phyloP scores from a whole-genome alignment of 2,329 filamentous ascomycete species.

The Botrytis byssoidea region DNA sequence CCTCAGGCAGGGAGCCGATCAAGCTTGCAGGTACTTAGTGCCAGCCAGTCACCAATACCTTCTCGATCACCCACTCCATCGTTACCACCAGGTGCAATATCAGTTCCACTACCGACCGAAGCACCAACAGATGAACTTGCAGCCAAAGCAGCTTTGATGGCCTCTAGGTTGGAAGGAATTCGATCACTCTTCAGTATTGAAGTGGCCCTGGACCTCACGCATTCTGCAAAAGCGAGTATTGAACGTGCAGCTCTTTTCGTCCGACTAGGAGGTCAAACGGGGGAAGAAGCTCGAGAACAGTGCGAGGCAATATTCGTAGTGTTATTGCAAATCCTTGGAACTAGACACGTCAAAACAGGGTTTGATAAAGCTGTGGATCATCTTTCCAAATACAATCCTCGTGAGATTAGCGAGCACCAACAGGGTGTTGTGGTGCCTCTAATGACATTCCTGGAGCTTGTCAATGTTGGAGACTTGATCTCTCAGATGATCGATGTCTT shows the following conservation, averaged over 20 bases:
- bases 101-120: slow-evolving; percentile 52
- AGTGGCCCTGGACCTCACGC: slow-evolving; percentile 84
- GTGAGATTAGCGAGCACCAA: slow-evolving; percentile 71
- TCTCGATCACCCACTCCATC: slow-evolving; percentile 54
- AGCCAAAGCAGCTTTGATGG: slow-evolving; percentile 97
- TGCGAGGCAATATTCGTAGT: slow-evolving; percentile 86
- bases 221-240: slow-evolving; percentile 81
- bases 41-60: slow-evolving; percentile 32
- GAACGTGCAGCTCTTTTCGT: slow-evolving; percentile 85
- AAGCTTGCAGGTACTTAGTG: slow-evolving; percentile 35
- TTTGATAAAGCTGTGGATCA: slow-evolving; percentile 93
- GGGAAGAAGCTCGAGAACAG: slow-evolving; percentile 80
- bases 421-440: slow-evolving; percentile 82
- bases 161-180: slow-evolving; percentile 89
- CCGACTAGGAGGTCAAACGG: slow-evolving; percentile 72
- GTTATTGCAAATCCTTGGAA: slow-evolving; percentile 79
- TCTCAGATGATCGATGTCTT: slow-evolving; percentile 99
- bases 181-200: slow-evolving; percentile 95
- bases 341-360: slow-evolving; percentile 83
- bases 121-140: slow-evolving; percentile 88
- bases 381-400: slow-evolving; percentile 85
- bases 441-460: slow-evolving; percentile 92
- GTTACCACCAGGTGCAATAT: slow-evolving; percentile 38
- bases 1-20: slow-evolving; percentile 27
- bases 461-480: slow-evolving; percentile 96